phyloP scores from a whole-genome alignment of 352 stramenopile genomes.

The Globisporangium paddicum region DNA sequence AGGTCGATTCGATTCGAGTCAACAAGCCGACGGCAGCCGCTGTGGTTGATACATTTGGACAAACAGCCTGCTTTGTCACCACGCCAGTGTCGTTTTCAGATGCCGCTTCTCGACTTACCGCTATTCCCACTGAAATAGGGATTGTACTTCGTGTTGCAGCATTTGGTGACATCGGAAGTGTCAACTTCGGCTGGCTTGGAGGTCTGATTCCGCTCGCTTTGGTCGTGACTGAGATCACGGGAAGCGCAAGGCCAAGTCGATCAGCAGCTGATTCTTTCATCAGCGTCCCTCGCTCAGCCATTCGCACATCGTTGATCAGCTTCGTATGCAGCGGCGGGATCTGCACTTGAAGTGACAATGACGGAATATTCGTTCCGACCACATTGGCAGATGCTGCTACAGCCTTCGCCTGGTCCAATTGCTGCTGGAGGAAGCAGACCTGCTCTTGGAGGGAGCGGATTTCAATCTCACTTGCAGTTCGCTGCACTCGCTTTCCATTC shows the following conservation, averaged over 20 bases:
- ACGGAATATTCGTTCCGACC: conserved; percentile 9
- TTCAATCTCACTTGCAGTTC: conserved; percentile 32
- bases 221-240: conserved; percentile 5
- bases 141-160: background rate
- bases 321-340: background rate
- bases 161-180: background rate
- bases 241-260: background rate
- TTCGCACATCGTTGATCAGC: conserved; percentile 1
- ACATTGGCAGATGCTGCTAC: background rate
- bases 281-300: background rate
- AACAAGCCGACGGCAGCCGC: background rate
- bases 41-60: background rate
- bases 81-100: background rate
- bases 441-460: conserved; percentile 41
- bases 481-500: conserved; percentile 7
- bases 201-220: conserved; percentile 9
- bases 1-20: background rate
- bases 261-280: background rate
- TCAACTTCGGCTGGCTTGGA: background rate
- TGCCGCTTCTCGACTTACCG: background rate
- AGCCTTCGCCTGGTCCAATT: conserved; percentile 21
- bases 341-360: background rate
- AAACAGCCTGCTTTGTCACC: background rate
- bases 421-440: conserved; percentile 30
- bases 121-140: background rate